phyloP scores from a whole-genome alignment of 2,329 filamentous ascomycete genomes.

The Clarireedia sp. region DNA sequence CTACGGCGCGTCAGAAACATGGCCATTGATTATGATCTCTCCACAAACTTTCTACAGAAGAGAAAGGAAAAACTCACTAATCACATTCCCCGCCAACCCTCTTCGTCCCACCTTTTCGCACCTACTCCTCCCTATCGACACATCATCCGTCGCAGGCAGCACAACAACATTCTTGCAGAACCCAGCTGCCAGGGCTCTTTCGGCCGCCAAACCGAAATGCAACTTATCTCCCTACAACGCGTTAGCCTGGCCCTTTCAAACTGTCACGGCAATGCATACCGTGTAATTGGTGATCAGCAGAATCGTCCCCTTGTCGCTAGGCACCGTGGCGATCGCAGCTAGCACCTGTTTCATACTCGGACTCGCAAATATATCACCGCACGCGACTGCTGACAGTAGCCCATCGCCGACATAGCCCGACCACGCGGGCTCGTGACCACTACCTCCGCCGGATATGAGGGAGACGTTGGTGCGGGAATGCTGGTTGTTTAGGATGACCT shows the following conservation, averaged over 20 bases:
- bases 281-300: background rate
- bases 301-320: constrained; percentile 43
- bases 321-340: constrained; percentile 47
- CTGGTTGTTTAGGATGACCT: constrained; percentile 38
- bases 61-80: constrained; percentile 29
- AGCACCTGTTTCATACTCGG: constrained; percentile 57
- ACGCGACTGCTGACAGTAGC: constrained; percentile 52
- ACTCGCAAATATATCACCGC: constrained; percentile 56
- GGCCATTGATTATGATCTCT: background rate
- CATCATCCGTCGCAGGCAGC: constrained; percentile 57
- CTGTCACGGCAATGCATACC: background rate
- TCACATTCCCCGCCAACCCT: constrained; percentile 53
- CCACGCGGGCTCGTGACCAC: constrained; percentile 42
- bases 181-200: constrained; percentile 36
- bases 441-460: constrained; percentile 26
- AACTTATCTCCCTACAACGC: constrained; percentile 35
- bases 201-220: constrained; percentile 36
- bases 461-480: constrained; percentile 27
- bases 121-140: constrained; percentile 51
- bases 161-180: constrained; percentile 37
- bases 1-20: background rate
- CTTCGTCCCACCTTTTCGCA: constrained; percentile 49
- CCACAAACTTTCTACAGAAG: background rate
- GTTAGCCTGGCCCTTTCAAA: constrained; percentile 43
- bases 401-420: constrained; percentile 55